A percentile compares a stretch with the other conserved stretches of the same genome.
phyloP scores from a whole-genome alignment of 331 rosid species.

The Malus hybrid region DNA sequence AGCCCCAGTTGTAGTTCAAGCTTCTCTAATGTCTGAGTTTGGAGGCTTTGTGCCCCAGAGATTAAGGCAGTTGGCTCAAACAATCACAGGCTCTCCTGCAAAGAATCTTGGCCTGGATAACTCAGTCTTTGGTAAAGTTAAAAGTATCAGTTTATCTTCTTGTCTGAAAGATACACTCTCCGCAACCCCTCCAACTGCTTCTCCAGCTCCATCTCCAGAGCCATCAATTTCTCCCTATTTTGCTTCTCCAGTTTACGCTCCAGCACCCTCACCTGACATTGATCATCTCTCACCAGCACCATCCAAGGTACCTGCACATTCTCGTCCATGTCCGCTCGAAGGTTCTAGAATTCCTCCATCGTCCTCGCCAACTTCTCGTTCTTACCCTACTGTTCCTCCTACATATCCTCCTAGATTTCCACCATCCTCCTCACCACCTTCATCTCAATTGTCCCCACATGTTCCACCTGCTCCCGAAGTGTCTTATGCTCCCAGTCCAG shows the following conservation, averaged over 20 bases:
- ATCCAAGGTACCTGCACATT: constrained; percentile 23
- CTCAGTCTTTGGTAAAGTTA: constrained; percentile 68
- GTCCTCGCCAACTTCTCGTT: constrained; percentile 27
- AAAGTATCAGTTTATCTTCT: constrained; percentile 62
- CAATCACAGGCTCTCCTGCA: constrained; percentile 38
- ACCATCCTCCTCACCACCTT: constrained; percentile 28
- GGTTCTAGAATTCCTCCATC: constrained; percentile 26
- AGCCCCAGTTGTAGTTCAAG: constrained; percentile 60
- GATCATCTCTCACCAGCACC: constrained; percentile 40
- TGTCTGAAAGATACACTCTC: constrained; percentile 35
- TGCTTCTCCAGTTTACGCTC: constrained; percentile 29
- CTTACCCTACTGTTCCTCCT: constrained; percentile 29
- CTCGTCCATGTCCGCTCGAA: constrained; percentile 47
- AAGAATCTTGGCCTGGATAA: constrained; percentile 79
- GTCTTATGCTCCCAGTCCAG: constrained; percentile 31
- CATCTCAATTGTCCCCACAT: constrained; percentile 30
- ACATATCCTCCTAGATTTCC: constrained; percentile 20
- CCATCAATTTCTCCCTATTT: constrained; percentile 34
- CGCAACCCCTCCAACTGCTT: constrained; percentile 45
- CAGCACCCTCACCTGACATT: constrained; percentile 29
- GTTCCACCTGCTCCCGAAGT: constrained; percentile 28
- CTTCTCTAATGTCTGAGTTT: constrained; percentile 42
- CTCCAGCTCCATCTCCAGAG: constrained; percentile 65
- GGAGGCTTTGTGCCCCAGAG: constrained; percentile 61
- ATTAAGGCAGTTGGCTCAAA: constrained; percentile 63